Base-by-base conservation (phyloP, 2,329 filamentous ascomycete genomes). In the Ophiosphaerella korrae region DNA sequence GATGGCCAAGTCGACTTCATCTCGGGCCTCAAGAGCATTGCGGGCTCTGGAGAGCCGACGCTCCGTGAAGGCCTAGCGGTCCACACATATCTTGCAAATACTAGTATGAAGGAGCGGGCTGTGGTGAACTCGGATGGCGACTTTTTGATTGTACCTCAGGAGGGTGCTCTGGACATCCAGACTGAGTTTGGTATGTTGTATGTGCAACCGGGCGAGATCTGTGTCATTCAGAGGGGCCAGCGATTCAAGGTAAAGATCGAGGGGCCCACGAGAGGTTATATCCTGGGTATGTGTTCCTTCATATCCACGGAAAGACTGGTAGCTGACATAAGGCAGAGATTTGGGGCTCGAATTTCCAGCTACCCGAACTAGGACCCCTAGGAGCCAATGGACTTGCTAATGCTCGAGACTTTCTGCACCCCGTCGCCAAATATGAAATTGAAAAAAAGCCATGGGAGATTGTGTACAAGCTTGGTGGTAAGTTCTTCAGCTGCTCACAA, bases 181-280 rank as follows among this genome's bases (percentile, higher is more conserved):
- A 93, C 89, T 1, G 89, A 93, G 72, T 78, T 92, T 41, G 90
- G 89, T 39, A 83, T 82, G 66, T 76, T 93, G 5, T 81, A 90
- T 37, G 85, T 92, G n/a, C 82, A 89, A 46, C 88, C 88, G 1
- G 87, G 88, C 71, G 89, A 93, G 72, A 90, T 93, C 39, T 84
- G 82, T 57, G 86, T 93, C 1, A 86, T 93, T 44, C 89, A 88
- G 1, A 80, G 89, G 35, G 88, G 89, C 24, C 79, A 92, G 60
- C 82, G 88, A 21, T 92, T 90, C 75, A 85, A 86, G 40, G 88
- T 93, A 8, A 78, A 76, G n/a, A 79, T 92, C 0, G 77, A 80
- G 2, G 83, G 84, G 1, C 83, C 84, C 3, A 84, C 84, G 0
- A 77, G 88, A 41, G 89, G 89, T 8, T 92, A 92, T 64, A 88